Evolutionary conservation across 2,329 filamentous ascomycete genomes (phyloP), one percentile per base, ranked within the genome.

Genomic region (Aspergillus brasiliensis): DNA sequence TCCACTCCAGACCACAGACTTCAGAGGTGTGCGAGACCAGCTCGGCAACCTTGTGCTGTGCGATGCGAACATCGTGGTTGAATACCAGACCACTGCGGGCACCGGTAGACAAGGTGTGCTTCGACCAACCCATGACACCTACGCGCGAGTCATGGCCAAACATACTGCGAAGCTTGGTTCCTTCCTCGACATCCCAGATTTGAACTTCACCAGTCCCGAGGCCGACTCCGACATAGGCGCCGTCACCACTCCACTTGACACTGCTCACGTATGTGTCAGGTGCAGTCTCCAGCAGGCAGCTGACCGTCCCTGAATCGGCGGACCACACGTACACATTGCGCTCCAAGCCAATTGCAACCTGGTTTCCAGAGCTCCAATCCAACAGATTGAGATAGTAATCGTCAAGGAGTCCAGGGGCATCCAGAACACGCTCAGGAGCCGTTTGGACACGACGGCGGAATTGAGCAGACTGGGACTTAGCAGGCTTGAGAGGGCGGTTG

Each of bases 381-480:
- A 99, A 87, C 40, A 99, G 85, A 83, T 99, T 99, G 70, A 99
- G 90, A 78, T 99, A 99, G 85, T 98, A 99, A 81, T 99, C 95
- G 72, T 99, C 95, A 62, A 98, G 90, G 56, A 99, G 87, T 58
- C 94, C 95, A 5, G 95, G 95, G 4, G 95, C 95, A 78, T 99
- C 95, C 25, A 99, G 86, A 13, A 99, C 95, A 65, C 95, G 91
- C 80, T 99, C 95, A 10, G 95, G 95, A 11, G 94, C 92, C 7
- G 95, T 97, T 56, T 95, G 90, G 61, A 99, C 92, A 70, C 94
- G 91, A 64, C 95, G 91, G 66, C 93, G 89, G 79, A 92, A 92
- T 77, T 97, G 92, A 31, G 93, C 91, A 51, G 91, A 89, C 71
- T 85, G 84, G 23, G 89, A 82, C 63, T 82, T 88, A 63, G 88